These are phyloP conservation scores for Neonothopanus nambi DNA, from an alignment of 1,284 basidiomycete species.

Conservation along the genomic window DNA sequence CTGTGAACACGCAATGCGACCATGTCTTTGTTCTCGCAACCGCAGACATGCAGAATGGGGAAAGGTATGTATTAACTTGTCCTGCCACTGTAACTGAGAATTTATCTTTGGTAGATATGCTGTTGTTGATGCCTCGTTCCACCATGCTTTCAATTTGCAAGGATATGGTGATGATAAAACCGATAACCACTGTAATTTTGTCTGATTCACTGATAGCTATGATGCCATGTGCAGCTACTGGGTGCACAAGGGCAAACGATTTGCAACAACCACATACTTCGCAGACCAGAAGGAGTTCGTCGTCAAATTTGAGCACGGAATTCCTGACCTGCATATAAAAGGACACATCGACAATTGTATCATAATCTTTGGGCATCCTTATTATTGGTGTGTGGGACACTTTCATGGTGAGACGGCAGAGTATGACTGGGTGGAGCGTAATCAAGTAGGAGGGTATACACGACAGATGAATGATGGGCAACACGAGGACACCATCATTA, in stretches of 20 bases:
- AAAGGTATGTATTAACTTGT: neutral
- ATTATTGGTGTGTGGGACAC: constrained; percentile 1
- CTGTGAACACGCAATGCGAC: neutral
- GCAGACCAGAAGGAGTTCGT: neutral
- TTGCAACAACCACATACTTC: neutral
- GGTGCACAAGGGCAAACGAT: neutral
- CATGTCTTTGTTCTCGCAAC: constrained; percentile 4
- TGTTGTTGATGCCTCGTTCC: constrained; percentile 1
- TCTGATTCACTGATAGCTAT: neutral
- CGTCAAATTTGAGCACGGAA: neutral
- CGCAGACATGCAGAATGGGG: constrained; percentile 3
- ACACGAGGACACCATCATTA: constrained; percentile 11
- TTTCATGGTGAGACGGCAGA: constrained; percentile 3
- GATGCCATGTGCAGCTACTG: neutral
- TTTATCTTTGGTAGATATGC: neutral
- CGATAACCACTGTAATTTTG: neutral
- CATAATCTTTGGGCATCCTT: constrained; percentile 11
- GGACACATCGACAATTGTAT: constrained; percentile 7
- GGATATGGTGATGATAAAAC: constrained; percentile 1
- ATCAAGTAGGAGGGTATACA: constrained; percentile 4
- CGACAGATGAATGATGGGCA: constrained; percentile 15
- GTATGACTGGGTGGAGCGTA: constrained; percentile 2
- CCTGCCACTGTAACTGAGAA: no score
- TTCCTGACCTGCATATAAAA: constrained; percentile 8
- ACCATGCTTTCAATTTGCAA: neutral